Evolutionary conservation across 306 rosid genomes (phyloP).

Genomic region (Inga leiocalycina): DNA sequence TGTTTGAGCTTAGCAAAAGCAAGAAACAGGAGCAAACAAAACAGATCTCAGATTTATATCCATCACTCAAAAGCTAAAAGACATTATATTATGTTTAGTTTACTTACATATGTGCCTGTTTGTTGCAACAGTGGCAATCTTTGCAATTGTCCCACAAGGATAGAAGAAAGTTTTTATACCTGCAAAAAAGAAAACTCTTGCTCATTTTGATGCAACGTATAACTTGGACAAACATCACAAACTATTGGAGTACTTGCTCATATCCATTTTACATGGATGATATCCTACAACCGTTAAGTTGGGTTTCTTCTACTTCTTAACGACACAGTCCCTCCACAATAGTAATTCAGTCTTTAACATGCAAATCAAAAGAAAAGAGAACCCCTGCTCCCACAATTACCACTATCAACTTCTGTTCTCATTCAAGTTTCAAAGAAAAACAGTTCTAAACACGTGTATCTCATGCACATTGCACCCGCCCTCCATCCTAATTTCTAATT

Average conservation of each 20-base stretch:
- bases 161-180: slow-evolving; percentile 88
- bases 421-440: slow-evolving; percentile 10
- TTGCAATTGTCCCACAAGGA: slow-evolving; percentile 96
- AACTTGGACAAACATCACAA: neutral
- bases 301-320: slow-evolving; percentile 15
- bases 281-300: neutral
- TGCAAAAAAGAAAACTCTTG: slow-evolving; percentile 36
- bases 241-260: neutral
- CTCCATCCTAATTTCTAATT: slow-evolving; percentile 9
- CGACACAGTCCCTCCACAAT: slow-evolving; percentile 28
- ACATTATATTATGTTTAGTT: slow-evolving; percentile 16
- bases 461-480: neutral
- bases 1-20: neutral
- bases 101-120: slow-evolving; percentile 91
- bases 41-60: slow-evolving; percentile 12
- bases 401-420: slow-evolving; percentile 19
- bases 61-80: slow-evolving; percentile 18
- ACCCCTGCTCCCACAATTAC: slow-evolving; percentile 11
- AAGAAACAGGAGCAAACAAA: slow-evolving; percentile 9
- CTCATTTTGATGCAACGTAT: slow-evolving; percentile 24
- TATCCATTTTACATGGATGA: neutral
- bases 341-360: slow-evolving; percentile 25
- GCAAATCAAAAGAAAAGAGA: slow-evolving; percentile 22
- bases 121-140: slow-evolving; percentile 82
- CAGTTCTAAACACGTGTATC: slow-evolving; percentile 27